Base-by-base conservation (phyloP, 2,329 filamentous ascomycete species). In the Aspergillus sojae region DNA sequence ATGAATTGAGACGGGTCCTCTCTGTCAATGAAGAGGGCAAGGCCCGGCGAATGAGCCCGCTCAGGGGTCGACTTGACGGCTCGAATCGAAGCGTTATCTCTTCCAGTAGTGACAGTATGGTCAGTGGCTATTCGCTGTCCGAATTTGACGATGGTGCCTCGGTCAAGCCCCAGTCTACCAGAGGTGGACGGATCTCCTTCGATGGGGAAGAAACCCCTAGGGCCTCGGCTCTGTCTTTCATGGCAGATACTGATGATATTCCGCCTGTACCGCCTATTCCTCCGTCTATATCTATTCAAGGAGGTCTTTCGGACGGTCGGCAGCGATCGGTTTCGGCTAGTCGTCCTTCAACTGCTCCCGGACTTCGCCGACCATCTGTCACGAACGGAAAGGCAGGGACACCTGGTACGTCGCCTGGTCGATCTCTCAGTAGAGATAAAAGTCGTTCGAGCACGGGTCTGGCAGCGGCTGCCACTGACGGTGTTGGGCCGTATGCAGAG, bases 201-300 rank as follows among this genome's bases (percentile, higher is more conserved):
- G 66, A 72, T 53, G 70, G 67, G 43, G 72, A 78, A n/a, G 72
- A 75, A 50, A 78, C 75, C 2, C 76, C 76, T 6, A 74, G 71
- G 60, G 75, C 72, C 39, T 69, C 69, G 36, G 66, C 63, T 12
- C 57, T 68, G 45, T 63, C 69, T 32, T 66, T 70, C 26, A 58
- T 63, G 58, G 45, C 64, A 7, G 65, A 68, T 52, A 67, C 70
- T 9, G 69, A 77, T n/a, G 74, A 72, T 41, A 78, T 82, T n/a
- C 80, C 80, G 2, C 80, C 81, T 14, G 80, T 82, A 5, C 81
- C 81, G 14, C 81, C 81, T 23, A 75, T 82, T n/a, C 80, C 80
- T 16, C 69, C 74, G 0, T 74, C 74, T 5, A 70, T 82, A 39
- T 71, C 77, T 39, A 74, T 81, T 21, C 79, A 79, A 2, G 79